Percentiles rank a stretch among this genome's conserved stretches.
Conservation (phyloP, 192 early-diverging fungal genomes). For the Coemansia sp. region DNA sequence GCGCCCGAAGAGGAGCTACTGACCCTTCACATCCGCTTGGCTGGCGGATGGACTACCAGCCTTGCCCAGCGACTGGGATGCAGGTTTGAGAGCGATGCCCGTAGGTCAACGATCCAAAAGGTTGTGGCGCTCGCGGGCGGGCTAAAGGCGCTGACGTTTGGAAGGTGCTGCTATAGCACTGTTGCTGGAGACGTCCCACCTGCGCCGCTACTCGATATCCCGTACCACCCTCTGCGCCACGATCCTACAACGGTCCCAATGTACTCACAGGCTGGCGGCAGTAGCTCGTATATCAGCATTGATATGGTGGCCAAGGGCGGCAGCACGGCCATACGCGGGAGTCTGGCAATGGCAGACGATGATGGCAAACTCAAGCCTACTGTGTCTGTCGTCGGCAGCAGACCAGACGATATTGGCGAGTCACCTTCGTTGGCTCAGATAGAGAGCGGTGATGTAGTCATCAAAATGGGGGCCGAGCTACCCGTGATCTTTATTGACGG, state of each 20-base stretch:
- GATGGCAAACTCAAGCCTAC: constrained; percentile 12
- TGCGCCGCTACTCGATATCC: constrained; percentile 7
- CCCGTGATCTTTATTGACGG: constrained; percentile 68
- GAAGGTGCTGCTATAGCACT: constrained; percentile 2
- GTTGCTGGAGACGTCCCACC: background rate
- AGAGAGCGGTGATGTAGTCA: constrained; percentile 1
- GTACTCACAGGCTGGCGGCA: constrained; percentile 26
- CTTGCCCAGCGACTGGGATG: constrained; percentile 67
- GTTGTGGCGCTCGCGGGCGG: constrained; percentile 1
- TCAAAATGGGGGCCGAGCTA: constrained; percentile 35
- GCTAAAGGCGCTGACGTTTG: constrained; percentile 4
- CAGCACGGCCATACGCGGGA: background rate
- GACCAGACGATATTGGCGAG: background rate
- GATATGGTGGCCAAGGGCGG: constrained; percentile 28
- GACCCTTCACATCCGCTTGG: constrained; percentile 74
- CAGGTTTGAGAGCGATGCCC: constrained; percentile 43
- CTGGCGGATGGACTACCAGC: constrained; percentile 70
- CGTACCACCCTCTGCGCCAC: constrained; percentile 44
- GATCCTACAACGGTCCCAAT: constrained; percentile 21
- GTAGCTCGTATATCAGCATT: constrained; percentile 41
- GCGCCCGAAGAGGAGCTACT: constrained; percentile 74
- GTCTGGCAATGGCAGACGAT: background rate
- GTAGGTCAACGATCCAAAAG: constrained; percentile 7
- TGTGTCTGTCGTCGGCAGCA: background rate
- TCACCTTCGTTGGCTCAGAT: background rate